Percentiles rank a stretch among this genome's conserved stretches.
phyloP scores from a whole-genome alignment of 305 asterid genomes.

The Rubia occidens region DNA sequence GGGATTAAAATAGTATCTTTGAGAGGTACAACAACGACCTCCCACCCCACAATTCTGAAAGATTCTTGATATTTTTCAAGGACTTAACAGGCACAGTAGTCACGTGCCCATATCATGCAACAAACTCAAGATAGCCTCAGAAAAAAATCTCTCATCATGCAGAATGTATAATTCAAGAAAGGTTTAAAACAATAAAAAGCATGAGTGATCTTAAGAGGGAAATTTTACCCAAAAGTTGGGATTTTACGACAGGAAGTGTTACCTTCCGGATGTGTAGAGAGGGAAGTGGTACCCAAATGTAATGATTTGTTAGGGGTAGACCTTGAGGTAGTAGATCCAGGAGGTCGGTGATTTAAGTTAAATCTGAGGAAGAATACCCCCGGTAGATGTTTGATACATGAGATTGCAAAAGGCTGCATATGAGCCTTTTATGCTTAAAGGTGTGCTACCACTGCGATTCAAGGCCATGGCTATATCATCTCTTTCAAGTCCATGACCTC shows the following conservation, averaged over 20 bases:
- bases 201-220: no score
- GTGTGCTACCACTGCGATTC: conserved; percentile 79
- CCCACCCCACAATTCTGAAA: no score
- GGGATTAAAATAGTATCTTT: no score
- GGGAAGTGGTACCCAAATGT: conserved; percentile 38
- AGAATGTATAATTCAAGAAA: no score
- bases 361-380: conserved; percentile 17
- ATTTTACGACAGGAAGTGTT: conserved; percentile 36
- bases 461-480: conserved; percentile 37
- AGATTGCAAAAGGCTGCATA: conserved; percentile 39
- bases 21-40: no score
- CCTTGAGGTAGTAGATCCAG: conserved; percentile 37
- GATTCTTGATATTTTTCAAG: no score
- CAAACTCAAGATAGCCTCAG: no score
- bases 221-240: conserved; percentile 13
- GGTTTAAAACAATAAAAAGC: no score
- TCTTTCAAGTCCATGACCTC: conserved; percentile 34
- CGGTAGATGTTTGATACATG: conserved; percentile 25
- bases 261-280: conserved; percentile 65
- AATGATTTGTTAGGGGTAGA: conserved; percentile 32
- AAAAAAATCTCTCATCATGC: no score
- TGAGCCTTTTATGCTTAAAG: conserved; percentile 77
- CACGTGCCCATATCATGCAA: no score
- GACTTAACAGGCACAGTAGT: no score
- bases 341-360: conserved; percentile 34